Evolutionary conservation across 2,329 filamentous ascomycete species (phyloP).

Genomic region (Clarireedia paspali): DNA sequence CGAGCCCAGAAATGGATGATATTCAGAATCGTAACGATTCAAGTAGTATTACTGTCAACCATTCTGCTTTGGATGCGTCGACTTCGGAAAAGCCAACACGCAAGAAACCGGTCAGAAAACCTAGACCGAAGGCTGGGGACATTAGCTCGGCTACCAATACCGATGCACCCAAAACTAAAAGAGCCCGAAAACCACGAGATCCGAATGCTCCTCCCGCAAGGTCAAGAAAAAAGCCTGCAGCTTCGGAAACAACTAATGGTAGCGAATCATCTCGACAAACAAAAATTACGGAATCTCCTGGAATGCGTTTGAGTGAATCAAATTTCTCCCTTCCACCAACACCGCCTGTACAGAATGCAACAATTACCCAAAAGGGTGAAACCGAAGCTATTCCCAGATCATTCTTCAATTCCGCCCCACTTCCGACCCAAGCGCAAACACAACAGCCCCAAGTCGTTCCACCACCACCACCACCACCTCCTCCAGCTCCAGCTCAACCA

Average conservation of each 20-base stretch:
- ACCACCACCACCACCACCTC: background rate
- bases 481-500: constrained; percentile 3
- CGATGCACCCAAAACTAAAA: constrained; percentile 38
- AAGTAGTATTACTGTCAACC: constrained; percentile 19
- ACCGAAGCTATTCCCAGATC: constrained; percentile 32
- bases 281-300: constrained; percentile 3
- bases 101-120: constrained; percentile 59
- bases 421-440: background rate
- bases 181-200: constrained; percentile 50
- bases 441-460: constrained; percentile 1
- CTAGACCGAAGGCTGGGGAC: constrained; percentile 40
- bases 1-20: constrained; percentile 39
- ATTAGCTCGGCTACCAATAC: constrained; percentile 34
- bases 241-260: constrained; percentile 22
- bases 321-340: constrained; percentile 14
- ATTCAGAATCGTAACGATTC: constrained; percentile 12
- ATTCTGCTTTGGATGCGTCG: constrained; percentile 12
- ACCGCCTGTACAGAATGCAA: constrained; percentile 5
- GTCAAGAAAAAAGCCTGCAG: constrained; percentile 45
- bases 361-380: constrained; percentile 29
- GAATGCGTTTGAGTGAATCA: constrained; percentile 1
- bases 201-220: constrained; percentile 47
- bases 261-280: constrained; percentile 4
- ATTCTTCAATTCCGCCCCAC: constrained; percentile 21
- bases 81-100: constrained; percentile 28